Evolutionary conservation across 208 protist species (phyloP).

Genomic region (Novymonas esmeraldas): DNA sequence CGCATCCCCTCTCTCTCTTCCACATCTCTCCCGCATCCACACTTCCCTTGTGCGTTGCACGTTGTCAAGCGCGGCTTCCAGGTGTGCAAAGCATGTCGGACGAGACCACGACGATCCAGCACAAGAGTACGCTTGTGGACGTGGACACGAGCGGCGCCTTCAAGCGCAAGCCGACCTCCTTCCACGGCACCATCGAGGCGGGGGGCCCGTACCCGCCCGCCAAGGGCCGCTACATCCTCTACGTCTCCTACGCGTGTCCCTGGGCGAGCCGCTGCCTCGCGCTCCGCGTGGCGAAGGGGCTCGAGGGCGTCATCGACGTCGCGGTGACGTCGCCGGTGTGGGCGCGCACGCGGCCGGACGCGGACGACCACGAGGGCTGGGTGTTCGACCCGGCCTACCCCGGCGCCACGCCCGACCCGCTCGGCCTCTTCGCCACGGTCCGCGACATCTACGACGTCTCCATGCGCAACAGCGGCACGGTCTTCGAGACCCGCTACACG

Average conservation of each 20-base stretch:
- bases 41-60: too few relatives aligned
- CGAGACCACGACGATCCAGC: too few relatives aligned
- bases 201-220: constrained; percentile 47
- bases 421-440: too few relatives aligned
- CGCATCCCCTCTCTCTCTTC: too few relatives aligned
- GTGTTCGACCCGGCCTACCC: too few relatives aligned
- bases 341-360: constrained; percentile 45
- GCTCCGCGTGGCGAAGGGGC: constrained; percentile 53
- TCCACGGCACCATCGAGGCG: constrained; percentile 50
- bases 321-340: constrained; percentile 57
- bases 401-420: too few relatives aligned
- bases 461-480: constrained; percentile 43
- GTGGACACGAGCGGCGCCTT: constrained; percentile 57
- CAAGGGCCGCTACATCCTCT: constrained; percentile 84
- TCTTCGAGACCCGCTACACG: constrained; percentile 65
- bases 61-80: too few relatives aligned
- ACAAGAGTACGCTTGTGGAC: constrained; percentile 40
- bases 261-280: constrained; percentile 75
- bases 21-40: too few relatives aligned
- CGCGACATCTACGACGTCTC: constrained; percentile 77
- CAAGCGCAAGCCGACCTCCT: constrained; percentile 56
- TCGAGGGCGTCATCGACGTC: constrained; percentile 62
- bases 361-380: too few relatives aligned
- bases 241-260: constrained; percentile 89
- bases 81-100: too few relatives aligned